These are phyloP conservation scores for Oenanthe sinensis DNA, from an alignment of 129 eudicot species.

Conservation along the genomic window DNA sequence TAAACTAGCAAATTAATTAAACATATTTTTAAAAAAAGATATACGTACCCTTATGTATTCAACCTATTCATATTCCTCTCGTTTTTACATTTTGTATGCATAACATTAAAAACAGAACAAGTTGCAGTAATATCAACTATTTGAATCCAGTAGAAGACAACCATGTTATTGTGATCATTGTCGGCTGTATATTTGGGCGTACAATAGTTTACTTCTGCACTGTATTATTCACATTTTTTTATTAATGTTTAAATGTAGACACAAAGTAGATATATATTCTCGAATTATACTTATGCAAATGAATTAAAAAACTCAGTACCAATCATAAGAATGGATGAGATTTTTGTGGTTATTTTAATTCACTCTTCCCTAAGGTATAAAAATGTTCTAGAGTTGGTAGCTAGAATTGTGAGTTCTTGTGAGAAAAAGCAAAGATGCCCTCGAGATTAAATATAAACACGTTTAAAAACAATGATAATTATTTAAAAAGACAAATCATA, in stretches of 20 bases:
- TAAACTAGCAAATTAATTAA: too few relatives aligned
- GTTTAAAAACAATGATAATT: neutral
- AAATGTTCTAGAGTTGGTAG: slow-evolving; percentile 39
- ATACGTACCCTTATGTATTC: neutral
- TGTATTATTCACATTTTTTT: slow-evolving; percentile 2
- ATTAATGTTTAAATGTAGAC: slow-evolving; percentile 6
- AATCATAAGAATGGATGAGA: slow-evolving; percentile 26
- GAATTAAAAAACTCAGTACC: slow-evolving; percentile 1
- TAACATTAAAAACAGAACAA: neutral
- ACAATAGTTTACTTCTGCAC: slow-evolving; percentile 16
- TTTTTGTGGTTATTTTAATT: slow-evolving; percentile 10
- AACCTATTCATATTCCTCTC: neutral
- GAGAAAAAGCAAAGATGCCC: slow-evolving; percentile 14
- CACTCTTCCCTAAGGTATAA: slow-evolving; percentile 19
- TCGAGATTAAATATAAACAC: slow-evolving; percentile 1
- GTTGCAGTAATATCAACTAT: slow-evolving; percentile 3
- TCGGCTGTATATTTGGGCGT: slow-evolving; percentile 22
- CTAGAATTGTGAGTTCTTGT: slow-evolving; percentile 14
- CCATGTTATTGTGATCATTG: slow-evolving; percentile 33
- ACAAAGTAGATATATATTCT: neutral
- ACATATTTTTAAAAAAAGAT: too few relatives aligned
- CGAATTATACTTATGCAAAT: neutral
- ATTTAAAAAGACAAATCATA: neutral
- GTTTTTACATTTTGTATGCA: too few relatives aligned
- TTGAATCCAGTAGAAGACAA: slow-evolving; percentile 14